These are phyloP conservation scores for Meyerozyma athensensis DNA, from an alignment of 1,139 yeast species.

Conservation along the genomic window DNA sequence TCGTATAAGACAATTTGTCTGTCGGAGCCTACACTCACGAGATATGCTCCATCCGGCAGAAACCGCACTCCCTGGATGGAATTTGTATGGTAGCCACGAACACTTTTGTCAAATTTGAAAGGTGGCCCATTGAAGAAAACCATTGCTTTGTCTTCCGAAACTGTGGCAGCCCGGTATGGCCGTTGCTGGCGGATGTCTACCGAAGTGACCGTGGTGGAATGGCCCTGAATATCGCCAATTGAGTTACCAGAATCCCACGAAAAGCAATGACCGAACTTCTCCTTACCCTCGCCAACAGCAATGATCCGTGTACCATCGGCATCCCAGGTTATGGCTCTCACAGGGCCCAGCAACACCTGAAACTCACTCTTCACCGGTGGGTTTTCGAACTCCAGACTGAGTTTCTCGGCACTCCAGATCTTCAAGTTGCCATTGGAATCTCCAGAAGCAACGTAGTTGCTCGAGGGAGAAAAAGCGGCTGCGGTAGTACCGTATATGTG, in stretches of 20 bases:
- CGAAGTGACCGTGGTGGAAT: conserved; percentile 77
- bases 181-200: conserved; percentile 83
- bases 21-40: conserved; percentile 87
- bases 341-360: conserved; percentile 75
- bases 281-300: conserved; percentile 95
- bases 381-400: conserved; percentile 30
- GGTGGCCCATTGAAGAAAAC: conserved; percentile 94
- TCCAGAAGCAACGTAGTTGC: conserved; percentile 87
- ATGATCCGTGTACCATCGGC: conserved; percentile 79
- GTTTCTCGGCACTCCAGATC: conserved; percentile 50
- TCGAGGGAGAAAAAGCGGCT: conserved; percentile 84
- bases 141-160: conserved; percentile 78
- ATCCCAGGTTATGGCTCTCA: conserved; percentile 89
- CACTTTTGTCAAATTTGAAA: conserved; percentile 72
- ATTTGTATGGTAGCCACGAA: conserved; percentile 70
- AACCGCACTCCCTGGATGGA: conserved; percentile 78
- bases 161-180: conserved; percentile 94
- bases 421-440: conserved; percentile 85
- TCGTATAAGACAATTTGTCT: conserved; percentile 73
- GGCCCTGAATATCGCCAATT: conserved; percentile 94
- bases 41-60: conserved; percentile 69
- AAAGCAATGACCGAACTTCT: conserved; percentile 87
- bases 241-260: conserved; percentile 94
- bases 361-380: conserved; percentile 74
- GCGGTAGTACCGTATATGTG: conserved; percentile 72